These are phyloP conservation scores for Haplosporangium sp. DNA, from an alignment of 371 early-diverging fungal genomes.

Conservation along the genomic window DNA sequence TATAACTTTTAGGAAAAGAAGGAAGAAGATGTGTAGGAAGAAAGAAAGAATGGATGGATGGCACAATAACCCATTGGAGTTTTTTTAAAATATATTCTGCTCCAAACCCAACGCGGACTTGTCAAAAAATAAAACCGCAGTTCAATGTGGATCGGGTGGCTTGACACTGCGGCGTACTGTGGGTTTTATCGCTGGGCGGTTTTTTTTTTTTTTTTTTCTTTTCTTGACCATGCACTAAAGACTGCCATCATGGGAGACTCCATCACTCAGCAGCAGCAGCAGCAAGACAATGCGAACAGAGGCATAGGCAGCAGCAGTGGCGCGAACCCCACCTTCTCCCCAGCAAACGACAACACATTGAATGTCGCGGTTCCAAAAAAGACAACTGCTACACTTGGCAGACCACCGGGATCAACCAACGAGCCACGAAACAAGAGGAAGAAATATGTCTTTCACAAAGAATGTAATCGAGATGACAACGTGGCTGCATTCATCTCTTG, in stretches of 20 bases:
- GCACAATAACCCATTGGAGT: conserved; percentile 5
- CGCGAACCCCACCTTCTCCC: too few relatives aligned
- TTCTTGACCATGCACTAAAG: not conserved
- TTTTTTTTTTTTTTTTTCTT: not conserved
- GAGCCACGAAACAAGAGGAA: conserved; percentile 48
- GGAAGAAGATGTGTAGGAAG: not conserved
- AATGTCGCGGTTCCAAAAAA: conserved; percentile 15
- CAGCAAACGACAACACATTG: too few relatives aligned
- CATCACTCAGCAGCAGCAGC: conserved; percentile 4
- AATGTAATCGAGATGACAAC: conserved; percentile 21
- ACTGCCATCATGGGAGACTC: conserved; percentile 19
- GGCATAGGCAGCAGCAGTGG: too few relatives aligned
- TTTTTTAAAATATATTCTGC: conserved; percentile 3
- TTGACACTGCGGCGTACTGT: not conserved
- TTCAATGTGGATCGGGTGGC: not conserved
- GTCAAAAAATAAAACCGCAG: not conserved
- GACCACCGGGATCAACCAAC: conserved; percentile 54
- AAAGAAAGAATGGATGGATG: conserved; percentile 3
- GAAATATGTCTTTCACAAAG: conserved; percentile 54
- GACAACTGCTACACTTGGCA: conserved; percentile 33
- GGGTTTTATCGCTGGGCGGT: not conserved
- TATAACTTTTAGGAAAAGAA: not conserved
- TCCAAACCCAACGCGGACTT: not conserved
- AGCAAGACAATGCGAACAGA: conserved; percentile 2
- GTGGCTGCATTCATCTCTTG: too few relatives aligned